Evolutionary conservation across 345 rosid species (phyloP).

Genomic region (Euphorbia peplus): DNA sequence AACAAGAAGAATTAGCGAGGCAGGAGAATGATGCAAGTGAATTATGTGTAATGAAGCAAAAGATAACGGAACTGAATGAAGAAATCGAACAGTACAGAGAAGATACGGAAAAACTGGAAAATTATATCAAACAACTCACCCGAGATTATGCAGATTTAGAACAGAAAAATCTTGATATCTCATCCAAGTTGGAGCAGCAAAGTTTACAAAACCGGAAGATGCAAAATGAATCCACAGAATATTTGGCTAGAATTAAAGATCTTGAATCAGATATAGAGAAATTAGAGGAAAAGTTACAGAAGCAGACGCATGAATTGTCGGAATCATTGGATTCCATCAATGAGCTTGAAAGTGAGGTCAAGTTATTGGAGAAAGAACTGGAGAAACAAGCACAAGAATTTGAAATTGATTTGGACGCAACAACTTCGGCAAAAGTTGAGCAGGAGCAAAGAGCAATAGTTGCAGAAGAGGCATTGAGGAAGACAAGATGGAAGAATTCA

Average conservation of each 20-base stretch:
- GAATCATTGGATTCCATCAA: constrained; percentile 46
- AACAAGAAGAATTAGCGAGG: constrained; percentile 23
- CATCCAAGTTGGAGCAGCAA: constrained; percentile 24
- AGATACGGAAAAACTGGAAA: constrained; percentile 25
- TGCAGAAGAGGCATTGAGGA: constrained; percentile 36
- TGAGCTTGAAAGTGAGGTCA: constrained; percentile 31
- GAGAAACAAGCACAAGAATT: constrained; percentile 27
- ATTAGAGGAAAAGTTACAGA: constrained; percentile 64
- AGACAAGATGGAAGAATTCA: constrained; percentile 34
- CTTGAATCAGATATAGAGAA: constrained; percentile 52
- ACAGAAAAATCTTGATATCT: constrained; percentile 19
- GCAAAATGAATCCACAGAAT: constrained; percentile 15
- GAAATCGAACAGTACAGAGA: constrained; percentile 23
- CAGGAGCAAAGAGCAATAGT: constrained; percentile 30
- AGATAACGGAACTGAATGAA: constrained; percentile 18
- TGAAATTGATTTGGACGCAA: constrained; percentile 24
- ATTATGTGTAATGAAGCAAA: constrained; percentile 17
- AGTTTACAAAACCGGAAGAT: constrained; percentile 3
- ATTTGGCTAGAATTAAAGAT: constrained; percentile 32
- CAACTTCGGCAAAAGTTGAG: constrained; percentile 24
- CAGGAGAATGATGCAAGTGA: constrained; percentile 20
- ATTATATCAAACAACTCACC: constrained; percentile 22
- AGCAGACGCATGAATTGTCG: constrained; percentile 59
- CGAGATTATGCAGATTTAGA: constrained; percentile 22
- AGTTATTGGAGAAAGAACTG: constrained; percentile 23